phyloP scores from a whole-genome alignment of 2,329 filamentous ascomycete species.

The Penicillium sp. region DNA sequence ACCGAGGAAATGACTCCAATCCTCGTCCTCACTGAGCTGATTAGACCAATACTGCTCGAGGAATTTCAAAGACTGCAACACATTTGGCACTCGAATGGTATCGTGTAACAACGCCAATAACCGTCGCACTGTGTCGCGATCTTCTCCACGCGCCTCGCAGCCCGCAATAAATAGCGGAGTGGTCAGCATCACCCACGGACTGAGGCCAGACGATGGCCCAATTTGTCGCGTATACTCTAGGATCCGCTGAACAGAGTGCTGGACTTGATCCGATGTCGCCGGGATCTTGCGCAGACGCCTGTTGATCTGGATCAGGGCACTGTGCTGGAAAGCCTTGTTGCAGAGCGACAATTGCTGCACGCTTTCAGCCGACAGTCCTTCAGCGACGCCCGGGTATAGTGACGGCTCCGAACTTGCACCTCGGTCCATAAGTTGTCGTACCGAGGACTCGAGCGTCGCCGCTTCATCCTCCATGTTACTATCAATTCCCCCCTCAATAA shows the following conservation, averaged over 20 bases:
- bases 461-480: conserved; percentile 28
- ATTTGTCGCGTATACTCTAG: conserved; percentile 39
- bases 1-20: conserved; percentile 41
- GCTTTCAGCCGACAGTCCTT: conserved; percentile 30
- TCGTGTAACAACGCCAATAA: conserved; percentile 36
- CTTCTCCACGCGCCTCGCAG: conserved; percentile 38
- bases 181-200: conserved; percentile 42
- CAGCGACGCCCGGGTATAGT: conserved; percentile 36
- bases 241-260: conserved; percentile 37
- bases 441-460: conserved; percentile 31
- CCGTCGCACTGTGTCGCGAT: conserved; percentile 32
- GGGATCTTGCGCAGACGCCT: conserved; percentile 35
- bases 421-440: conserved; percentile 34
- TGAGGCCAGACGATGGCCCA: conserved; percentile 36
- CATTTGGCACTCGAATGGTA: conserved; percentile 41
- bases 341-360: conserved; percentile 38
- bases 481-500: conserved; percentile 20
- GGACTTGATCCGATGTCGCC: conserved; percentile 29
- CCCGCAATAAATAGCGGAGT: conserved; percentile 44
- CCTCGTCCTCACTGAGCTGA: conserved; percentile 31
- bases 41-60: conserved; percentile 39
- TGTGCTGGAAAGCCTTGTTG: conserved; percentile 43
- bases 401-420: conserved; percentile 27
- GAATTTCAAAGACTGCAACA: conserved; percentile 40
- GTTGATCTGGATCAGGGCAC: conserved; percentile 43